phyloP scores from a whole-genome alignment of 2,329 filamentous ascomycete genomes.

The Colletotrichum agaves region DNA sequence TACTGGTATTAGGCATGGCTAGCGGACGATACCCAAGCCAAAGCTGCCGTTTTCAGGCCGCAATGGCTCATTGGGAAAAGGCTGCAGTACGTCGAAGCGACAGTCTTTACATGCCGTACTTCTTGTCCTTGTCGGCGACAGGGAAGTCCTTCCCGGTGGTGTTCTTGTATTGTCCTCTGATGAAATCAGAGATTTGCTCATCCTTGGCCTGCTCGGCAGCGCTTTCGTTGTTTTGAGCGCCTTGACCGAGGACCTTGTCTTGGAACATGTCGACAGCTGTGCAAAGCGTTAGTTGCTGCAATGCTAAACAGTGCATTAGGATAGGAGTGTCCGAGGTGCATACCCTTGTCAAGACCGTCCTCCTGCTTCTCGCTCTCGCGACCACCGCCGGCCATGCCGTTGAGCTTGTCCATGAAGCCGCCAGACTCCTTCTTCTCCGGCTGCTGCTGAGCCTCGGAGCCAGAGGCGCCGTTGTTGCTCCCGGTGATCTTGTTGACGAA shows the following conservation, averaged over 20 bases:
- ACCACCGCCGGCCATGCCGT: conserved; percentile 78
- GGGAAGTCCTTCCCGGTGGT: conserved; percentile 75
- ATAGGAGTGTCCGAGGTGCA: background rate
- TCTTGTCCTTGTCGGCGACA: conserved; percentile 66
- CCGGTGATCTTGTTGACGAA: conserved; percentile 64
- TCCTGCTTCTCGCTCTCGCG: conserved; percentile 82
- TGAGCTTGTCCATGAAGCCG: conserved; percentile 76
- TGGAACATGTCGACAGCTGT: conserved; percentile 82
- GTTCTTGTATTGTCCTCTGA: conserved; percentile 72
- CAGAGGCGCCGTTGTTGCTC: conserved; percentile 43
- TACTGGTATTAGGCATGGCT: background rate
- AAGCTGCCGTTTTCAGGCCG: conserved; percentile 17
- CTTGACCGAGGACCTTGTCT: conserved; percentile 77
- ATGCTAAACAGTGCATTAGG: too few species aligned
- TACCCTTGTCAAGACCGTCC: conserved; percentile 84
- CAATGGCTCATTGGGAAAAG: background rate
- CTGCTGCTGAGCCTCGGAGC: conserved; percentile 45
- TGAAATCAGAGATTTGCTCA: conserved; percentile 78
- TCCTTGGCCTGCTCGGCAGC: conserved; percentile 87
- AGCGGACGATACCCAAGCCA: background rate
- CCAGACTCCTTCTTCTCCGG: conserved; percentile 52
- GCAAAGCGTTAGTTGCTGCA: background rate
- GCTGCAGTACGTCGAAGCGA: background rate
- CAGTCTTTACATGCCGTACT: conserved; percentile 25
- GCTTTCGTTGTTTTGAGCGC: conserved; percentile 76